These are phyloP conservation scores for Sequoia sempervirens DNA, from an alignment of 75 land plant genomes.

Conservation along the genomic window DNA sequence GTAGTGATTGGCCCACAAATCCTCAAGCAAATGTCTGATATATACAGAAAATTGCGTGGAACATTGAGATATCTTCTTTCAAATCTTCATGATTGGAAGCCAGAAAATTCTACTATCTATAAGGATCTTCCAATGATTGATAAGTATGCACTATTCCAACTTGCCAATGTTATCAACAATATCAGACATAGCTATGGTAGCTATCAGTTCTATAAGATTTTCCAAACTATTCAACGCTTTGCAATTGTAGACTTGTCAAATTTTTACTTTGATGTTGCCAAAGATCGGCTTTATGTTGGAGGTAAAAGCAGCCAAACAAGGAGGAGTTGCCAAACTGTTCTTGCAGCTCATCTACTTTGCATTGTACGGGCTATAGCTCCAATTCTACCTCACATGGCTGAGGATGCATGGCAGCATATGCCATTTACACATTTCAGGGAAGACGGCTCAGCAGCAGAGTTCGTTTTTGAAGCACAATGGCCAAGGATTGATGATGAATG, in stretches of 20 bases:
- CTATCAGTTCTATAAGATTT: slow-evolving; percentile 90
- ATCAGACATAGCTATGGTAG: slow-evolving; percentile 68
- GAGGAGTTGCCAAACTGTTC: slow-evolving; percentile 97
- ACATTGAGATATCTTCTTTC: slow-evolving; percentile 85
- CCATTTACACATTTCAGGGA: slow-evolving; percentile 58
- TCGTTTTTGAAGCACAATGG: slow-evolving; percentile 93
- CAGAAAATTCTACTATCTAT: slow-evolving; percentile 61
- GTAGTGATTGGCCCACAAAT: slow-evolving; percentile 87
- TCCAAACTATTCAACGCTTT: slow-evolving; percentile 89
- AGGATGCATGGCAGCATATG: slow-evolving; percentile 94
- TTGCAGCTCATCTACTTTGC: slow-evolving; percentile 79
- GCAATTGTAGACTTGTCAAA: slow-evolving; percentile 92
- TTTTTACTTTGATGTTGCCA: slow-evolving; percentile 97
- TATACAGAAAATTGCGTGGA: slow-evolving; percentile 88
- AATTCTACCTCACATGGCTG: slow-evolving; percentile 95
- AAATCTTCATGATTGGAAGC: slow-evolving; percentile 96
- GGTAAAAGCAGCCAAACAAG: slow-evolving; percentile 83
- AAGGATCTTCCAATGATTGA: slow-evolving; percentile 78
- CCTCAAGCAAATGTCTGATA: slow-evolving; percentile 91
- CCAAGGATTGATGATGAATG: slow-evolving; percentile 64
- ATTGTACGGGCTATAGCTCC: slow-evolving; percentile 83
- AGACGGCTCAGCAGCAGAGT: slow-evolving; percentile 69
- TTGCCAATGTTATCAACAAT: slow-evolving; percentile 63
- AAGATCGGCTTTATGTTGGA: slow-evolving; percentile 97
- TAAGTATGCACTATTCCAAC: slow-evolving; percentile 85